Percentiles rank a stretch among this genome's conserved stretches.
phyloP scores from a whole-genome alignment of 1,284 basidiomycete species.

The Mycena sp. region DNA sequence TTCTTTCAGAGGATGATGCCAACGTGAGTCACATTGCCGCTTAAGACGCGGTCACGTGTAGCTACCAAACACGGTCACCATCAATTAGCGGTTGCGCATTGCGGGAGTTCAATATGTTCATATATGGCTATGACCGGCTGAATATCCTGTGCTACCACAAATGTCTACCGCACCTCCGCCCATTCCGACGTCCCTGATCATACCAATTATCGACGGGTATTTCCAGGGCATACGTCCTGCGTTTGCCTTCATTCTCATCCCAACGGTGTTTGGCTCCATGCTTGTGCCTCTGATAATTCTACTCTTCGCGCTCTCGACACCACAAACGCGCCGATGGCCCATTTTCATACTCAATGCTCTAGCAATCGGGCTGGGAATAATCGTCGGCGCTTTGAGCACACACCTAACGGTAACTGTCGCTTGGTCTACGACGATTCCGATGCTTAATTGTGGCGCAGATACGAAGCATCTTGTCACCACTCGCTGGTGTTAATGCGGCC shows the following conservation, averaged over 20 bases:
- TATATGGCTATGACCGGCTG: no score
- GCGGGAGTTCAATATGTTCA: no score
- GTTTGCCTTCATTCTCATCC: conserved; percentile 15
- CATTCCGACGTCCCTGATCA: conserved; percentile 7
- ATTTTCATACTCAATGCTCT: conserved; percentile 3
- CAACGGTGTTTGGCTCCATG: conserved; percentile 4
- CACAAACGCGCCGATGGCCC: neutral
- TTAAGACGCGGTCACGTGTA: no score
- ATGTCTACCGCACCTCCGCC: conserved; percentile 2
- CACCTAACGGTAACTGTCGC: neutral
- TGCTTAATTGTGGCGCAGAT: neutral
- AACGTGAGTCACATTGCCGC: no score
- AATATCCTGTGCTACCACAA: no score
- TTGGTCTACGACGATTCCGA: neutral
- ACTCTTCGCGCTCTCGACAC: conserved; percentile 13
- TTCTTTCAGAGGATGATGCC: no score
- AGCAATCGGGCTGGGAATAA: neutral
- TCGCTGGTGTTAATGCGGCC: neutral
- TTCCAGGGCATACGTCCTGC: conserved; percentile 10
- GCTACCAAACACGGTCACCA: no score
- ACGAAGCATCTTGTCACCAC: conserved; percentile 3
- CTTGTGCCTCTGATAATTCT: conserved; percentile 7
- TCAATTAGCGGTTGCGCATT: no score
- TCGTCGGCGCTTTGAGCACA: neutral
- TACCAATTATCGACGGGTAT: conserved; percentile 9